Evolutionary conservation across 768 basidiomycete genomes (phyloP).

Genomic region (Calocybe indica): DNA sequence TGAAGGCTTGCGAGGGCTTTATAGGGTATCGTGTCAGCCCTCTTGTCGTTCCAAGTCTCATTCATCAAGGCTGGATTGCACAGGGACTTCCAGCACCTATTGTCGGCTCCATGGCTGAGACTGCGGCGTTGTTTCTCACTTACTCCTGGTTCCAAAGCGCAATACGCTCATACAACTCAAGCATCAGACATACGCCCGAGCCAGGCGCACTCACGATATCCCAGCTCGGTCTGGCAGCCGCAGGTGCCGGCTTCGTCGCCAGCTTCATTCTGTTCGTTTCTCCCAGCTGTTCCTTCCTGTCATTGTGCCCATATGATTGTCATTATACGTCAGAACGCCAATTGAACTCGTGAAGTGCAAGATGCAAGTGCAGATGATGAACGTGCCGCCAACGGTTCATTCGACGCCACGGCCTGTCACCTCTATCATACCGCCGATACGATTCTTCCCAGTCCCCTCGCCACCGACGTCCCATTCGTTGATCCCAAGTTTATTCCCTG

Average conservation of each 20-base stretch:
- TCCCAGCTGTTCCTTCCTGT: background rate
- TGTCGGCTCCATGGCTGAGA: conserved; percentile 90
- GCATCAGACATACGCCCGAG: background rate
- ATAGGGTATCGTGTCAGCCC: conserved; percentile 51
- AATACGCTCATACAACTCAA: conserved; percentile 35
- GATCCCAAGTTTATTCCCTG: background rate
- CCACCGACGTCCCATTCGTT: no score
- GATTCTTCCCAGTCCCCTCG: conserved; percentile 2
- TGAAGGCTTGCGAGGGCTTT: conserved; percentile 82
- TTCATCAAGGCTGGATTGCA: background rate
- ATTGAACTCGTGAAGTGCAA: conserved; percentile 88
- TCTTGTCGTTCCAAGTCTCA: background rate
- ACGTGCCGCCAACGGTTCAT: conserved; percentile 10
- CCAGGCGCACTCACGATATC: conserved; percentile 49
- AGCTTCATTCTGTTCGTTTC: conserved; percentile 79
- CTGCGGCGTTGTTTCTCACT: conserved; percentile 82
- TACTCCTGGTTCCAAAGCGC: conserved; percentile 75
- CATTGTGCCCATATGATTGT: background rate
- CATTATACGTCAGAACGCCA: conserved; percentile 50
- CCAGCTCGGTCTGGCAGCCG: conserved; percentile 78
- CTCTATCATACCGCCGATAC: conserved; percentile 1
- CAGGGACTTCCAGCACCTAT: conserved; percentile 94
- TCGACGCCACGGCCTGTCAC: conserved; percentile 5
- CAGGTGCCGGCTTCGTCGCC: conserved; percentile 78
- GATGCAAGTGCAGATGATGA: conserved; percentile 89